Base-by-base conservation (phyloP, 2,329 filamentous ascomycete species). In the Emergomyces orientalis region DNA sequence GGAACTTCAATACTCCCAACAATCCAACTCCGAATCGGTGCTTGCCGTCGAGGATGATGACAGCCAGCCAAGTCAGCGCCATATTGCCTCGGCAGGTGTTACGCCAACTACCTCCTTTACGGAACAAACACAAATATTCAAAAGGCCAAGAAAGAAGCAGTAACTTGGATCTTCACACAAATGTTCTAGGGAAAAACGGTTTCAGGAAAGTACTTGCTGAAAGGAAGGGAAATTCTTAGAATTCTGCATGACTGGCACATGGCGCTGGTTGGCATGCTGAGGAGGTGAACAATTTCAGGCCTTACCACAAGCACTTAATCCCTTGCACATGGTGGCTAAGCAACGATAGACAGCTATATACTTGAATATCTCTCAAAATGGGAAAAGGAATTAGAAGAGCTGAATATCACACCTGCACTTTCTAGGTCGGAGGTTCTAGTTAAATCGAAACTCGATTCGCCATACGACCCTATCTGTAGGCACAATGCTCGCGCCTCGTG, bases 111-210 rank as follows among this genome's bases (percentile, higher is more conserved):
- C 58, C 43, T 51, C 58, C 58, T 51, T 60, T 30, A 51, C 58
- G 0, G 58, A 51, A 37, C 58, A 51, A 60, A 60, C 58, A 27
- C 43, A 51, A 49, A 30, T 60, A 39, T 60, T 51, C 43, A 45
- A 60, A 34, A 60, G 30, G 14, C 58, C 58, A 60, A 60, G 41
- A 30, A 60, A 60, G 58, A 51, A 49, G 37, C 58, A 51, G 43
- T 49, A 59, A 27, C 41, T 19, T 19, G 3, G 2, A 43, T 43
- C 14, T 43, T 49, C 22, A 49, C 45, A 49, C 45, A 49, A 49
- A 49, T 2, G 7, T 49, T 49, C 45, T 49, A 49, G 45, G 22
- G 45, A 27, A 49, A 49, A 49, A 49, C 45, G 3, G 22, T 49
- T 25, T 49, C 45, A 25, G 45, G 22, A 25, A 49, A 49, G 45